Base-by-base conservation (phyloP, 2,329 filamentous ascomycete species). In the Gnomoniopsis sp. region DNA sequence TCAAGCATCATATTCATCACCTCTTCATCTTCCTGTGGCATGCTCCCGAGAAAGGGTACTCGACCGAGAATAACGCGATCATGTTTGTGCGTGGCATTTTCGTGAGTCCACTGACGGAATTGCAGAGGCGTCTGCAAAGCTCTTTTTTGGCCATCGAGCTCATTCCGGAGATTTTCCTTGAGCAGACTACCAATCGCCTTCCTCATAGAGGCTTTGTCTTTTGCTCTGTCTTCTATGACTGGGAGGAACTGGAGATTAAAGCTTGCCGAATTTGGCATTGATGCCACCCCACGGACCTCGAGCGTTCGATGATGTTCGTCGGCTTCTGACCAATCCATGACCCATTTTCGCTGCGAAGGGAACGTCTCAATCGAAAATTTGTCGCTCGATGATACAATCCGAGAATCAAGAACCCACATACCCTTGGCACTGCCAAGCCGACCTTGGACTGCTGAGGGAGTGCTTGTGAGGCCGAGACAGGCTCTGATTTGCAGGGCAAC, bases 341-440 rank as follows among this genome's bases (percentile, higher is more conserved):
- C 60, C 78, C 89, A 91, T 65, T 93, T 93, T 1, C 79, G 71
- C 60, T 93, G 90, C 0, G 87, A 91, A 0, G 76, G 77, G 57
- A 78, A 85, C 0, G 88, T 83, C 57, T 87, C 79, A 46, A 92
- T 89, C 88, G 87, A 90, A 17, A 85, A 71, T 0, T 75, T 67
- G 1, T 79, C 72, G 1, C 72, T 72, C 0, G 70, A 70, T 26
- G 82, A 78, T 23, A n/a, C 15, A 3, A 6, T 21, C 0, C 74
- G 66, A 0, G 77, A 75, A 63, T 88, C 85, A 6, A 88, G 71
- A 49, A 88, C 79, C 89, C 89, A 93, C 63, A 93, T 77, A 0
- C 90, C 90, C 69, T 93, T 93, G 0, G 88, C 88, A 19, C 87
- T 84, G 11, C 85, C 88, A 38, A 93, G 81, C 0, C 90, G 82